phyloP scores from a whole-genome alignment of 2,329 filamentous ascomycete species.

The Shiraia sp. region DNA sequence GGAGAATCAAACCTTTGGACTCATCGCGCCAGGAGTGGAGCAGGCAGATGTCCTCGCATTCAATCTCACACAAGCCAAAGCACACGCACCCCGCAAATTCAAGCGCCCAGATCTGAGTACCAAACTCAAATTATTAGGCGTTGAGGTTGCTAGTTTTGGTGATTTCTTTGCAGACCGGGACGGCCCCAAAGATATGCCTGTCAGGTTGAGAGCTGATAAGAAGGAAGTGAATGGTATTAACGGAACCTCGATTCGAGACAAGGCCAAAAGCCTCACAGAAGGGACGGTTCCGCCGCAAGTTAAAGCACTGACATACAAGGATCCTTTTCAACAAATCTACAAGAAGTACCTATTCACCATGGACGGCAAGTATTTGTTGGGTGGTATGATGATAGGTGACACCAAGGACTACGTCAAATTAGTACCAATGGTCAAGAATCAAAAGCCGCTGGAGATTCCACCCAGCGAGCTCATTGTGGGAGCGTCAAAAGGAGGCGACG shows the following conservation, averaged over 20 bases:
- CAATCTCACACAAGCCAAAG: conserved; percentile 82
- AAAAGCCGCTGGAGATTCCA: conserved; percentile 76
- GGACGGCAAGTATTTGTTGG: conserved; percentile 86
- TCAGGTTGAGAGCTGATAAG: conserved; percentile 53
- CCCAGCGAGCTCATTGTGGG: conserved; percentile 85
- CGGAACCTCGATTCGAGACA: conserved; percentile 41
- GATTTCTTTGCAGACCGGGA: conserved; percentile 92
- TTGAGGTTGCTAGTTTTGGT: conserved; percentile 90
- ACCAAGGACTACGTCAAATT: conserved; percentile 89
- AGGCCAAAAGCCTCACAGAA: conserved; percentile 58
- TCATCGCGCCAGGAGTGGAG: conserved; percentile 87
- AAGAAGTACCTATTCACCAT: conserved; percentile 92
- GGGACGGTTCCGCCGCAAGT: conserved; percentile 64
- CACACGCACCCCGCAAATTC: conserved; percentile 70
- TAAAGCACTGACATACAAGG: conserved; percentile 84
- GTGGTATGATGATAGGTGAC: conserved; percentile 98
- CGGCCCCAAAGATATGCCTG: conserved; percentile 75
- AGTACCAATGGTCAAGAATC: conserved; percentile 82
- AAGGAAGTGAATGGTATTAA: conserved; percentile 46
- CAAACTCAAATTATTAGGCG: conserved; percentile 85
- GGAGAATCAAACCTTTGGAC: conserved; percentile 82
- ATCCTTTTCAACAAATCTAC: conserved; percentile 86
- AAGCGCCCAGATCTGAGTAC: conserved; percentile 86
- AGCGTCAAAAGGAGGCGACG: conserved; percentile 67
- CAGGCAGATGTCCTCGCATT: conserved; percentile 92